These are phyloP conservation scores for Malassezia japonica DNA, from an alignment of 1,284 basidiomycete species.

Conservation along the genomic window DNA sequence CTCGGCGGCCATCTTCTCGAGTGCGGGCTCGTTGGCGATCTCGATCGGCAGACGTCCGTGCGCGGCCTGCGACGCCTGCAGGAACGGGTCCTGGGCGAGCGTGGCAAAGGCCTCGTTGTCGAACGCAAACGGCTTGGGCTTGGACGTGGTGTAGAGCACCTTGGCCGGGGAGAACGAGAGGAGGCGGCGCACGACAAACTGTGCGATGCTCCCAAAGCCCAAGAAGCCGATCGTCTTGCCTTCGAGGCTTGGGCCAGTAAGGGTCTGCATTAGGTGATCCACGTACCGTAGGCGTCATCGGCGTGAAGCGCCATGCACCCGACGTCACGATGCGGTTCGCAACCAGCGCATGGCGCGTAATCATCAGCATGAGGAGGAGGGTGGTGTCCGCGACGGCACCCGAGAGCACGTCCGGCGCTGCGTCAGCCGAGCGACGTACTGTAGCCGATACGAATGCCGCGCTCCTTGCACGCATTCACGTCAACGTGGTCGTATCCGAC, in stretches of 20 bases:
- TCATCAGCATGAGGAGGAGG: constrained; percentile 82
- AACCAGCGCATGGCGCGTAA: constrained; percentile 63
- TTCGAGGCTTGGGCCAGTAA: constrained; percentile 62
- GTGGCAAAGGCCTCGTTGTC: constrained; percentile 20
- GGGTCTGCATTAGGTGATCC: constrained; percentile 38
- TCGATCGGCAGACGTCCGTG: constrained; percentile 15
- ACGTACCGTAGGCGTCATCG: constrained; percentile 65
- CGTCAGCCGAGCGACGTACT: constrained; percentile 43
- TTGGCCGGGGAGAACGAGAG: constrained; percentile 23
- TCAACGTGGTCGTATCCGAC: constrained; percentile 65
- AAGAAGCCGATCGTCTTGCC: constrained; percentile 70
- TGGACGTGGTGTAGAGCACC: constrained; percentile 31
- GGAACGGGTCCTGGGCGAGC: constrained; percentile 18
- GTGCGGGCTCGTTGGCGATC: constrained; percentile 27
- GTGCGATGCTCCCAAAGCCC: constrained; percentile 59
- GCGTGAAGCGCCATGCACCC: constrained; percentile 59
- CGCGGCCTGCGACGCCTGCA: constrained; percentile 1
- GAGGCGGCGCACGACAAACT: constrained; percentile 22
- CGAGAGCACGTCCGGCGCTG: constrained; percentile 70
- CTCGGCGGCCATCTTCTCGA: constrained; percentile 18
- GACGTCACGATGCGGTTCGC: constrained; percentile 60
- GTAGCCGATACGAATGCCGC: constrained; percentile 69
- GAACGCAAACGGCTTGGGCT: constrained; percentile 22
- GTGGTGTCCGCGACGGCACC: constrained; percentile 82
- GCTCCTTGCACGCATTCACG: constrained; percentile 57